A percentile compares a stretch with the other conserved stretches of the same genome.
Conservation (phyloP, 140 eudicot species). For the Ambrosia hybrid region DNA sequence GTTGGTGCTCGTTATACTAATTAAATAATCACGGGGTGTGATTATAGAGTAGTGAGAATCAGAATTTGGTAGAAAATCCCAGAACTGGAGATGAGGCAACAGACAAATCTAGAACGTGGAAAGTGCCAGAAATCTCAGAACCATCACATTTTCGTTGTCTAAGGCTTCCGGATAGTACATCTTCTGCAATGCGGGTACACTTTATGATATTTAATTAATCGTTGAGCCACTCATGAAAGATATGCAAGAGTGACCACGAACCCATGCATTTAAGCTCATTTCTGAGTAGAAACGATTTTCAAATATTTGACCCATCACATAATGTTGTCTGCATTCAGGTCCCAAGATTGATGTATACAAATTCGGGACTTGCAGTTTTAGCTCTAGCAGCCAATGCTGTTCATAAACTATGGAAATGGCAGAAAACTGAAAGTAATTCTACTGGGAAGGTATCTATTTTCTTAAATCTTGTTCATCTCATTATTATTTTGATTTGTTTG, state of each 20-base stretch:
- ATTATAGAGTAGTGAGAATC: constrained; percentile 63
- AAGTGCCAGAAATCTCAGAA: constrained; percentile 68
- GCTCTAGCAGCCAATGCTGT: constrained; percentile 82
- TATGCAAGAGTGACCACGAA: too few relatives aligned
- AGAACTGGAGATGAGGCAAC: constrained; percentile 54
- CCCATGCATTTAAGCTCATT: background rate
- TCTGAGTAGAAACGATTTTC: background rate
- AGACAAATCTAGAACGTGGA: constrained; percentile 70
- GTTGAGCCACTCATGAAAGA: too few relatives aligned
- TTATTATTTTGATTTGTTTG: background rate
- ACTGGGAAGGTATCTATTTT: constrained; percentile 57
- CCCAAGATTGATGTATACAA: constrained; percentile 70
- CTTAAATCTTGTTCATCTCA: background rate
- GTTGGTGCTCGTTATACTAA: background rate
- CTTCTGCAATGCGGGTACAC: constrained; percentile 66
- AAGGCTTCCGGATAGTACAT: constrained; percentile 65
- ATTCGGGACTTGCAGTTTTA: constrained; percentile 68
- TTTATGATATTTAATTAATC: background rate
- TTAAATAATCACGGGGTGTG: background rate
- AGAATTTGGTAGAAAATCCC: constrained; percentile 61
- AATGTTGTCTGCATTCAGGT: constrained; percentile 39
- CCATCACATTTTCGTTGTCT: constrained; percentile 71
- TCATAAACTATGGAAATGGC: constrained; percentile 90
- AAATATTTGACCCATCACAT: background rate
- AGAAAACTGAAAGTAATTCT: constrained; percentile 55